Evolutionary conservation across 257 asterid genomes (phyloP), one percentile per base, ranked within the genome.

Genomic region (Euphrasia confusa): DNA sequence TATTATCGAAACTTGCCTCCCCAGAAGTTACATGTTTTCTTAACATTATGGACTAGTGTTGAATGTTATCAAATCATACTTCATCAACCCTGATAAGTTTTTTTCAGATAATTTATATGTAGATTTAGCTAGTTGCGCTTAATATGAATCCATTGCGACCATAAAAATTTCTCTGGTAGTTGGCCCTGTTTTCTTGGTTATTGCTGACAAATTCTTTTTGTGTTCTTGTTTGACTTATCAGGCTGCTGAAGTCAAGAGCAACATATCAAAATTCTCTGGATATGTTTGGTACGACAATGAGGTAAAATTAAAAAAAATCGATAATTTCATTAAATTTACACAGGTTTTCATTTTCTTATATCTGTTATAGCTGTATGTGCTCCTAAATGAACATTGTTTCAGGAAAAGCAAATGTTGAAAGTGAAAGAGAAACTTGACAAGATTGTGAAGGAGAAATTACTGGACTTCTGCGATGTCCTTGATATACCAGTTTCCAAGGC

Each of bases 401-500:
- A 93, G 97, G 99, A 87, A 74, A 93, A 87, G 77, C 97, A 87
- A 60, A 83, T 68, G 83, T 18, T 56, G 24, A 87, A 78, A 72
- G 69, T 90, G 60, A 90, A 77, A 79, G 99, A 90, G 63, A 93
- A 87, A 74, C 64, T 93, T 52, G 97, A 93, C 83, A 89, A 90
- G 82, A 78, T 69, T 63, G 79, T 83, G 1, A 93, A 93, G 63
- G 97, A 93, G 75, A 93, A 85, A 80, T 81, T 93, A 68, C 53
- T 77, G 33, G 99, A 87, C 71, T 72, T 85, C 70, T 93, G 96
- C 27, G 94, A 93, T 74, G 76, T 89, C 54, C 84, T 93, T 33
- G 99, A 87, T 69, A 65, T 89, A 71, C 85, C 88, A 37, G 63
- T 90, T 75, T 56, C 88, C 63, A 92, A 68, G 73, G 69, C 84